These are phyloP conservation scores for Sphaerulina vaccinii DNA, from an alignment of 2,329 filamentous ascomycete species.

Conservation along the genomic window DNA sequence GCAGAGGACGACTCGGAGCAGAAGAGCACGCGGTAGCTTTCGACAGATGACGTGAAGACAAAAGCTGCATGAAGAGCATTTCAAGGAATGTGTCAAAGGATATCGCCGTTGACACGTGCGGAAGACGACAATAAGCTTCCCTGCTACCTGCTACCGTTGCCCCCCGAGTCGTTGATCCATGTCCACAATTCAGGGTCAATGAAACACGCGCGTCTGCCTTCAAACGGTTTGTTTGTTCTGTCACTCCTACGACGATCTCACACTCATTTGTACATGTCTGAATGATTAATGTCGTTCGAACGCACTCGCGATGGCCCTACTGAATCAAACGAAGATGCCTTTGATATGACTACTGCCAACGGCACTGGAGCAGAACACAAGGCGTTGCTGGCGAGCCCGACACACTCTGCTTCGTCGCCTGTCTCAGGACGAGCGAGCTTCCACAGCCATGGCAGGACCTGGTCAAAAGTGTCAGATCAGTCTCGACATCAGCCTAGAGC, in stretches of 20 bases:
- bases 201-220: too few species aligned
- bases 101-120: too few species aligned
- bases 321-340: slow-evolving; percentile 17
- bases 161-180: too few species aligned
- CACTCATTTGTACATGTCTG: slow-evolving; percentile 9
- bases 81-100: too few species aligned
- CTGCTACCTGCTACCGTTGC: too few species aligned
- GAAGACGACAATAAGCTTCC: too few species aligned
- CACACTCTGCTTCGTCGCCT: slow-evolving; percentile 16
- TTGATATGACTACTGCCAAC: slow-evolving; percentile 11
- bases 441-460: slow-evolving; percentile 32
- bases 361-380: slow-evolving; percentile 1
- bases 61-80: too few species aligned
- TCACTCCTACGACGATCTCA: slow-evolving; percentile 4
- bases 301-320: slow-evolving; percentile 12
- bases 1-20: too few species aligned
- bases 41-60: too few species aligned
- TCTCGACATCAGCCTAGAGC: slow-evolving; percentile 20
- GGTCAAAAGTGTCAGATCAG: slow-evolving; percentile 30
- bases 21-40: too few species aligned
- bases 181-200: too few species aligned
- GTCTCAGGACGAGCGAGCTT: slow-evolving; percentile 24
- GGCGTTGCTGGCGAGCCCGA: slow-evolving; percentile 23
- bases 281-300: slow-evolving; percentile 20
- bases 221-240: neutral